Conservation (phyloP, 768 basidiomycete genomes). For the Tylopilus subfusipes region DNA sequence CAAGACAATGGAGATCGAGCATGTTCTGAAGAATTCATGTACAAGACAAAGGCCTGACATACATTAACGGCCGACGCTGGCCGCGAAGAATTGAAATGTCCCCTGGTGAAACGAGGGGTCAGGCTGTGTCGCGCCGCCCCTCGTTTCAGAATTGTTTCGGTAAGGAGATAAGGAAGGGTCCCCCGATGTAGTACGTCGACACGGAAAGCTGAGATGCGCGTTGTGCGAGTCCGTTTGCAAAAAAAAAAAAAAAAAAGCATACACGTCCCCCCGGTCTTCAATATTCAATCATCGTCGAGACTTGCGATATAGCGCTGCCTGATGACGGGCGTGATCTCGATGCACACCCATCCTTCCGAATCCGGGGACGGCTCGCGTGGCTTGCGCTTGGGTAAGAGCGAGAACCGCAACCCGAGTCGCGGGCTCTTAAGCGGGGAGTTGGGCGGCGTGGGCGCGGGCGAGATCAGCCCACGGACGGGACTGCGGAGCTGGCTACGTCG, state of each 20-base stretch:
- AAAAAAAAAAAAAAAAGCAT: too few species aligned
- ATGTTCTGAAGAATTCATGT: background rate
- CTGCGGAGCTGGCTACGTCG: conserved; percentile 10
- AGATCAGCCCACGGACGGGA: background rate
- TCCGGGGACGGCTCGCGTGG: conserved; percentile 8
- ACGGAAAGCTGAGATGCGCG: conserved; percentile 1
- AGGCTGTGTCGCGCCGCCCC: background rate
- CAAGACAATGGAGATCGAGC: background rate
- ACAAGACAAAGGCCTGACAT: background rate
- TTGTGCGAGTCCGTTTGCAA: background rate
- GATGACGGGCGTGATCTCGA: conserved; percentile 28
- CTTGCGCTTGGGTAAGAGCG: conserved; percentile 19
- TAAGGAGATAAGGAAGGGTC: background rate
- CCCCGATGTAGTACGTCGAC: background rate
- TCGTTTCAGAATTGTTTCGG: conserved; percentile 4
- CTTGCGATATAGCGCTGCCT: conserved; percentile 16
- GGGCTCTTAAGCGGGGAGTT: conserved; percentile 15
- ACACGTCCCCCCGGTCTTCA: background rate
- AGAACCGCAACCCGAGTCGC: conserved; percentile 12
- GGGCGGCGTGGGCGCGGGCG: conserved; percentile 3
- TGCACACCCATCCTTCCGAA: conserved; percentile 30
- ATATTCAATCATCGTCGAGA: conserved; percentile 12
- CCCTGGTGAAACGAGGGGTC: background rate
- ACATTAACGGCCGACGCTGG: background rate
- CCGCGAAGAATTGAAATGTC: background rate